A percentile compares a stretch with the other conserved stretches of the same genome.
Evolutionary conservation across 768 basidiomycete species (phyloP).

Genomic region (Naganishia antarctica): DNA sequence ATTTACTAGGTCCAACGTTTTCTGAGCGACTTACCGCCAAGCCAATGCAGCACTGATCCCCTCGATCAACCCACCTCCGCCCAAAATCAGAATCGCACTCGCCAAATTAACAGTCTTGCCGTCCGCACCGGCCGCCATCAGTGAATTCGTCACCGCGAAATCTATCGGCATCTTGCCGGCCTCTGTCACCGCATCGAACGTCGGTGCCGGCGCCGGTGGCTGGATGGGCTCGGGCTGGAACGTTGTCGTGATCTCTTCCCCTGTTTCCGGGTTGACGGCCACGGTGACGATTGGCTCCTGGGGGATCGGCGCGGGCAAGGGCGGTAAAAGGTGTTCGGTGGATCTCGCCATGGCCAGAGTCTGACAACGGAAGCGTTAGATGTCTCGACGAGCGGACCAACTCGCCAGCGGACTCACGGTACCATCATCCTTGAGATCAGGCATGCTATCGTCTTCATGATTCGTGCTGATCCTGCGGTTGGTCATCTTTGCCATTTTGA

Average conservation of each 20-base stretch:
- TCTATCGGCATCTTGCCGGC: constrained; percentile 86
- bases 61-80: constrained; percentile 67
- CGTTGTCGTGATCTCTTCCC: constrained; percentile 22
- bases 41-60: constrained; percentile 27
- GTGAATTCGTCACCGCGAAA: constrained; percentile 86
- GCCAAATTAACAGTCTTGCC: constrained; percentile 76
- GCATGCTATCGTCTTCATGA: constrained; percentile 68
- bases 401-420: constrained; percentile 51
- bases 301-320: constrained; percentile 37
- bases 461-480: constrained; percentile 52
- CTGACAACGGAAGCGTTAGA: constrained; percentile 50
- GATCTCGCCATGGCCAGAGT: constrained; percentile 88
- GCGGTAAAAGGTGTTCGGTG: constrained; percentile 68
- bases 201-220: constrained; percentile 24
- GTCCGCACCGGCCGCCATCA: constrained; percentile 78
- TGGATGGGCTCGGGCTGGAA: constrained; percentile 15
- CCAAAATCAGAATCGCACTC: constrained; percentile 78
- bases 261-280: constrained; percentile 17
- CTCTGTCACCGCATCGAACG: constrained; percentile 68
- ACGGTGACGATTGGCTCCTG: constrained; percentile 50
- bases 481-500: constrained; percentile 66
- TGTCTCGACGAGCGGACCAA: too few species aligned
- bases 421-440: constrained; percentile 51
- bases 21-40: constrained; percentile 26
- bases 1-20: too few species aligned